These are phyloP conservation scores for Plectosphaerella plurivora DNA, from an alignment of 2,329 filamentous ascomycete genomes.

Conservation along the genomic window DNA sequence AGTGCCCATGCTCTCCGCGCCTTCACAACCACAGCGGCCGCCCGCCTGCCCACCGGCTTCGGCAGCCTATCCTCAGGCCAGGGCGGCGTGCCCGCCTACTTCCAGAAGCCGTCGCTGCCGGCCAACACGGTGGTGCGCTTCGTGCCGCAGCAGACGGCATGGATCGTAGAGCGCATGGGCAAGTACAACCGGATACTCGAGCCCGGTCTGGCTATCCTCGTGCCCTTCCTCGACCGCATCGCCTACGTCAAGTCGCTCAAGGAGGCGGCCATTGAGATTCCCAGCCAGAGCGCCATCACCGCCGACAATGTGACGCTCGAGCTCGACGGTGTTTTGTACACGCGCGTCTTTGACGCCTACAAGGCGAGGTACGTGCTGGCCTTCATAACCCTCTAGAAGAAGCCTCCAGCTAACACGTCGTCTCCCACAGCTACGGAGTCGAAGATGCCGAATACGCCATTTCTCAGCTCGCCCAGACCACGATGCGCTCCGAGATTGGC, in stretches of 20 bases:
- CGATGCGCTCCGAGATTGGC: constrained; percentile 97
- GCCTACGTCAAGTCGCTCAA: constrained; percentile 98
- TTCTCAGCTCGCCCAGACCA: constrained; percentile 94
- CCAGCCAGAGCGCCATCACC: constrained; percentile 95
- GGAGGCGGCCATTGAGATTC: constrained; percentile 93
- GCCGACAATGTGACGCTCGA: constrained; percentile 98
- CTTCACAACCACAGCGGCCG: constrained; percentile 10
- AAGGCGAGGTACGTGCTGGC: constrained; percentile 71
- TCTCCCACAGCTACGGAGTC: constrained; percentile 73
- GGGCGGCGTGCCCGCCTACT: constrained; percentile 66
- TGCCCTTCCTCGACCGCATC: constrained; percentile 91
- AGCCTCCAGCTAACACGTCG: constrained; percentile 3
- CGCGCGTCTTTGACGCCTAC: constrained; percentile 94
- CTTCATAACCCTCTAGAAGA: not conserved
- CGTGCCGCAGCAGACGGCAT: constrained; percentile 98
- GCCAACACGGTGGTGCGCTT: constrained; percentile 95
- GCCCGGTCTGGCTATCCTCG: constrained; percentile 82
- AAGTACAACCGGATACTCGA: constrained; percentile 92
- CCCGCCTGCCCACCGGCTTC: constrained; percentile 16
- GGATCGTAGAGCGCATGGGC: constrained; percentile 99
- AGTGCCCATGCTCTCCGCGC: not conserved
- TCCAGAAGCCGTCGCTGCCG: constrained; percentile 69
- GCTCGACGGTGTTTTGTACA: constrained; percentile 92
- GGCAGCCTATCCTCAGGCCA: constrained; percentile 16
- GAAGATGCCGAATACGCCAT: constrained; percentile 99